Conservation (phyloP, 176 grass and related monocot genomes). For the Avena eriantha region DNA sequence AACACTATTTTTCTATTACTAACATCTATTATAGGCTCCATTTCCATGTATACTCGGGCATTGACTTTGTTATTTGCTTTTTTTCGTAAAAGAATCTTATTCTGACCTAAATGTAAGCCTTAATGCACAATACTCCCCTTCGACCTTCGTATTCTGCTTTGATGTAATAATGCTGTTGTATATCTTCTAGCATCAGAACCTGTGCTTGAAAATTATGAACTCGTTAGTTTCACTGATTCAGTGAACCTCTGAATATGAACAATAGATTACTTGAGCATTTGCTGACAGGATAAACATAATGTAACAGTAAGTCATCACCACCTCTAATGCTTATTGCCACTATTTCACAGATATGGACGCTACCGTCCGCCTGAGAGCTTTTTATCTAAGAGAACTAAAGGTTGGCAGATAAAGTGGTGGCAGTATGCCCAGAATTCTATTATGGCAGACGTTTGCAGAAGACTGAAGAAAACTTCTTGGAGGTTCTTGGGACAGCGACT, state of each 20-base stretch:
- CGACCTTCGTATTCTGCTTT: slow-evolving; percentile 1
- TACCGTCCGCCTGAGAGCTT: slow-evolving; percentile 81
- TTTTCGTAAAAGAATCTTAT: neutral
- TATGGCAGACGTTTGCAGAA: slow-evolving; percentile 72
- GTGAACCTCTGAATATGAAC: slow-evolving; percentile 31
- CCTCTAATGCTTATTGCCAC: slow-evolving; percentile 18
- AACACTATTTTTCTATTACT: neutral
- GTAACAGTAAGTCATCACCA: slow-evolving; percentile 13
- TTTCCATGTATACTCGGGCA: slow-evolving; percentile 41
- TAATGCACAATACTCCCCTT: neutral
- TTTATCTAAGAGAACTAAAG: slow-evolving; percentile 70
- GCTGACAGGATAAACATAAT: neutral
- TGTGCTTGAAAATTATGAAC: slow-evolving; percentile 21
- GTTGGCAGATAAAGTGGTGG: slow-evolving; percentile 93
- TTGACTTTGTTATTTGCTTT: slow-evolving; percentile 20
- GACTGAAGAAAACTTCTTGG: slow-evolving; percentile 80
- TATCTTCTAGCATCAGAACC: neutral
- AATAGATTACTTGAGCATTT: slow-evolving; percentile 18
- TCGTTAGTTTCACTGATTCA: slow-evolving; percentile 41
- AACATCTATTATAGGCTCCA: slow-evolving; percentile 32
- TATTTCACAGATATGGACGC: slow-evolving; percentile 76
- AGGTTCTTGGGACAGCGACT: slow-evolving; percentile 71
- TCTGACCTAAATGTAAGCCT: slow-evolving; percentile 7
- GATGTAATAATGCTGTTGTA: slow-evolving; percentile 15
- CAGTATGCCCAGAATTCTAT: slow-evolving; percentile 77